Conservation (phyloP, 1,139 yeast genomes). For the Blastobotrys malaysiensis region DNA sequence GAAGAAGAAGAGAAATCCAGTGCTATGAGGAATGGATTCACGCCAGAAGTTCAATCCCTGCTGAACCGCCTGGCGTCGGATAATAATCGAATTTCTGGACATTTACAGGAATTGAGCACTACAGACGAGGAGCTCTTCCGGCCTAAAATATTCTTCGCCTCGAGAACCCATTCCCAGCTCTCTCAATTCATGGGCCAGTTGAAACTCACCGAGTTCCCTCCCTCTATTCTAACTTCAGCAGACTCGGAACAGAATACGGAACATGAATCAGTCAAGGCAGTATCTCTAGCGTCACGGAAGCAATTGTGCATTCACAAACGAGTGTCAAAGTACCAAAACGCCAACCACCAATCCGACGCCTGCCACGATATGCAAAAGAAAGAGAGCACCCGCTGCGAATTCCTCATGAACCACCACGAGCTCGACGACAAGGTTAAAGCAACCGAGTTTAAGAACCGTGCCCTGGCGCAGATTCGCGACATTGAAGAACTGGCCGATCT, state of each 20-base stretch:
- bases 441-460: slow-evolving; percentile 51
- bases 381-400: slow-evolving; percentile 45
- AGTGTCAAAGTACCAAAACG: slow-evolving; percentile 46
- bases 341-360: slow-evolving; percentile 68
- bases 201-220: slow-evolving; percentile 55
- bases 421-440: slow-evolving; percentile 33
- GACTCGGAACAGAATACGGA: slow-evolving; percentile 20
- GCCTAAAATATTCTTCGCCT: slow-evolving; percentile 56
- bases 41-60: slow-evolving; percentile 18
- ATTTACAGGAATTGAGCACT: background rate
- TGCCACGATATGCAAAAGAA: slow-evolving; percentile 67
- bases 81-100: background rate
- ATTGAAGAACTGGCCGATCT: slow-evolving; percentile 70
- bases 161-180: slow-evolving; percentile 89
- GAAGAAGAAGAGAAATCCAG: slow-evolving; percentile 26
- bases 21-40: slow-evolving; percentile 13
- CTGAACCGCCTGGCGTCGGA: slow-evolving; percentile 14
- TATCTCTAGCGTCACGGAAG: slow-evolving; percentile 61
- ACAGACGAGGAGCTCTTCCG: slow-evolving; percentile 12
- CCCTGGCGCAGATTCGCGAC: slow-evolving; percentile 63
- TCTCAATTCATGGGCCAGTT: slow-evolving; percentile 77
- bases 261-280: slow-evolving; percentile 24
- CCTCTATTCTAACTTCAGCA: slow-evolving; percentile 39
- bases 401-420: slow-evolving; percentile 36
- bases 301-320: slow-evolving; percentile 74